phyloP scores from a whole-genome alignment of 2,329 filamentous ascomycete species.

The Aureobasidium sp. region DNA sequence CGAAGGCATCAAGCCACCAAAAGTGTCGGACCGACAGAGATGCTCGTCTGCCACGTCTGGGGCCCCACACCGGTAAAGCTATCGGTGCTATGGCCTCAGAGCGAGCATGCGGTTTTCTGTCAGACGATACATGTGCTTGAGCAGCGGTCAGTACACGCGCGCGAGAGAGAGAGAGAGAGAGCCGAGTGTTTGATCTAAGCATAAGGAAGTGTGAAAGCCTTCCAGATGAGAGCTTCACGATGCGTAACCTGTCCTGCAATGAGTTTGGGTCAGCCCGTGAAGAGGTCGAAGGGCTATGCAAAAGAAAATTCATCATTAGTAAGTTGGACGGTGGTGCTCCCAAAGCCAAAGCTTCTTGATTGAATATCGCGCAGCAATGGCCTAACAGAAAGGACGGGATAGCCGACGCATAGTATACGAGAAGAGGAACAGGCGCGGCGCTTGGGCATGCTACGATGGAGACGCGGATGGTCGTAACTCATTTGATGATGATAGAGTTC shows the following conservation, averaged over 20 bases:
- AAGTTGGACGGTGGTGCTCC: not conserved
- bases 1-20: not conserved
- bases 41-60: not conserved
- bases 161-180: not conserved
- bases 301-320: constrained; percentile 2
- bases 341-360: not conserved
- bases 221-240: not conserved
- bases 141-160: not conserved
- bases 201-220: too few species aligned
- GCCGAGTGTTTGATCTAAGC: not conserved
- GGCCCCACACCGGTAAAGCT: constrained; percentile 4
- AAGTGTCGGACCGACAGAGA: not conserved
- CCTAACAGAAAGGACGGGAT: not conserved
- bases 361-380: constrained; percentile 1
- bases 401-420: not conserved
- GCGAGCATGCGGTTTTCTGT: constrained; percentile 2
- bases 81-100: not conserved
- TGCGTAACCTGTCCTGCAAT: not conserved
- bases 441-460: not conserved
- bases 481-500: not conserved
- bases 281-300: not conserved
- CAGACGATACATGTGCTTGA: not conserved
- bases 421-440: not conserved
- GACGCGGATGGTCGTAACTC: not conserved
- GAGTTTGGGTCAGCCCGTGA: not conserved